Conservation (phyloP, 2,329 filamentous ascomycete genomes). For the Boeremia exigua region DNA sequence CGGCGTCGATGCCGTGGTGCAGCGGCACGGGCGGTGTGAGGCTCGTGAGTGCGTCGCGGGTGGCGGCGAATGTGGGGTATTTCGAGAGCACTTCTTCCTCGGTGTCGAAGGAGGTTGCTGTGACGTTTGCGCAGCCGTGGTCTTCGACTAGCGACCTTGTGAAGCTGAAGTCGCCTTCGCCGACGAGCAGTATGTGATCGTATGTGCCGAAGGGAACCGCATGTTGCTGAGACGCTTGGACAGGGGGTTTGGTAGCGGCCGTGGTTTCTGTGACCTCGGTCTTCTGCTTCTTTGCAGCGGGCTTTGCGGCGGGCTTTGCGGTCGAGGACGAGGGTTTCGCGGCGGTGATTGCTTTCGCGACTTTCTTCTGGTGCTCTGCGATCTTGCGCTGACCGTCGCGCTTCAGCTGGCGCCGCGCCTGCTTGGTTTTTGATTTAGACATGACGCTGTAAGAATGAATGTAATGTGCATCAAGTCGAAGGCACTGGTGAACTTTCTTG, state of each 20-base stretch:
- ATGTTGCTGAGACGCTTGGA: constrained; percentile 50
- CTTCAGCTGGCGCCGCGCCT: constrained; percentile 42
- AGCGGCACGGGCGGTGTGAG: constrained; percentile 46
- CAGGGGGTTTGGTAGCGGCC: constrained; percentile 21
- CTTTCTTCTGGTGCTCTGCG: constrained; percentile 33
- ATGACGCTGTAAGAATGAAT: constrained; percentile 23
- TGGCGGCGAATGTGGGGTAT: constrained; percentile 57
- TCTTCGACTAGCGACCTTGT: constrained; percentile 69
- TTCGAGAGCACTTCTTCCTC: constrained; percentile 60
- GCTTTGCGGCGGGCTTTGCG: constrained; percentile 19
- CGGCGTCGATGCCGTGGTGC: constrained; percentile 70
- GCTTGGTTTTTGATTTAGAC: constrained; percentile 46
- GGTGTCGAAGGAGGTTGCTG: constrained; percentile 72
- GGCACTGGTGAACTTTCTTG: constrained; percentile 20
- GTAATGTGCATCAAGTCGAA: background rate
- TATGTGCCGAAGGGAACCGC: constrained; percentile 71
- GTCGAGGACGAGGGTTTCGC: constrained; percentile 7
- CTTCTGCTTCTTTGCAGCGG: constrained; percentile 19
- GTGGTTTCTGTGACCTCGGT: background rate
- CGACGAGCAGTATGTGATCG: constrained; percentile 75
- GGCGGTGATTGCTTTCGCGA: constrained; percentile 24
- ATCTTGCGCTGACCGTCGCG: constrained; percentile 40
- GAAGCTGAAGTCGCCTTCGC: constrained; percentile 83
- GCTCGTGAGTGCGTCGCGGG: constrained; percentile 24
- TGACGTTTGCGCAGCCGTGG: constrained; percentile 70